A percentile compares a stretch with the other conserved stretches of the same genome.
These are phyloP conservation scores for Schizothecium vesticola DNA, from an alignment of 495 filamentous ascomycete species.

Conservation along the genomic window DNA sequence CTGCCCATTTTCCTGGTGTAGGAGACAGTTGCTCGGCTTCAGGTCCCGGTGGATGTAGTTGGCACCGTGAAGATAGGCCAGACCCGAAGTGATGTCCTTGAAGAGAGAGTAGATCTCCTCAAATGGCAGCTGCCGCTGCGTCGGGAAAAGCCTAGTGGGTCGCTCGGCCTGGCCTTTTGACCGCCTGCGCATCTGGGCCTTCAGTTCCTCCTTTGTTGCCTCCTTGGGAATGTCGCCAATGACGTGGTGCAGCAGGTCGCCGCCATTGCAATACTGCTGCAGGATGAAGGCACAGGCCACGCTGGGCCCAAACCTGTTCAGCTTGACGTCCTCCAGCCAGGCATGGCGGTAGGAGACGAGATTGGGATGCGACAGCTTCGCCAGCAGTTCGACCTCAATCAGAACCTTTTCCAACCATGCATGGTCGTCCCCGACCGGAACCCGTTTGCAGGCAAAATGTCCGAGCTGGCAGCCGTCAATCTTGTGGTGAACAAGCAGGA, in stretches of 20 bases:
- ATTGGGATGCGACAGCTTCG: conserved; percentile 87
- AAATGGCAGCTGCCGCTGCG: conserved; percentile 63
- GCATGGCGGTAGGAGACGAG: conserved; percentile 96
- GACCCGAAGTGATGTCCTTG: conserved; percentile 86
- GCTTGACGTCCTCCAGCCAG: conserved; percentile 86
- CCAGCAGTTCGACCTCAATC: conserved; percentile 85
- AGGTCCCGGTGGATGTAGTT: conserved; percentile 95
- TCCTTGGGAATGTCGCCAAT: conserved; percentile 56
- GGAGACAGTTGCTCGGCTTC: conserved; percentile 93
- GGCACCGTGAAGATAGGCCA: conserved; percentile 85
- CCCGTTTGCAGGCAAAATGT: conserved; percentile 92
- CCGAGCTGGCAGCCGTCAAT: conserved; percentile 80
- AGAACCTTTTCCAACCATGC: conserved; percentile 92
- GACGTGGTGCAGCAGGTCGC: conserved; percentile 86
- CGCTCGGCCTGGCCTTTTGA: conserved; percentile 54
- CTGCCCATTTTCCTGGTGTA: conserved; percentile 66
- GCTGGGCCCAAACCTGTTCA: conserved; percentile 79
- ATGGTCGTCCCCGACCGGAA: conserved; percentile 92
- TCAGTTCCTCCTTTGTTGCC: conserved; percentile 72
- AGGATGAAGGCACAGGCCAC: conserved; percentile 95
- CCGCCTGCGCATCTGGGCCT: conserved; percentile 74
- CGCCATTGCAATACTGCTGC: conserved; percentile 93
- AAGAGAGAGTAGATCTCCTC: conserved; percentile 97
- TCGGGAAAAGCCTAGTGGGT: conserved; percentile 38
- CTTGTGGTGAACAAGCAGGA: conserved; percentile 83